A percentile compares a stretch with the other conserved stretches of the same genome.
Evolutionary conservation across 164 flowering plant species (phyloP).

Genomic region (Chimonanthus salicifolius): DNA sequence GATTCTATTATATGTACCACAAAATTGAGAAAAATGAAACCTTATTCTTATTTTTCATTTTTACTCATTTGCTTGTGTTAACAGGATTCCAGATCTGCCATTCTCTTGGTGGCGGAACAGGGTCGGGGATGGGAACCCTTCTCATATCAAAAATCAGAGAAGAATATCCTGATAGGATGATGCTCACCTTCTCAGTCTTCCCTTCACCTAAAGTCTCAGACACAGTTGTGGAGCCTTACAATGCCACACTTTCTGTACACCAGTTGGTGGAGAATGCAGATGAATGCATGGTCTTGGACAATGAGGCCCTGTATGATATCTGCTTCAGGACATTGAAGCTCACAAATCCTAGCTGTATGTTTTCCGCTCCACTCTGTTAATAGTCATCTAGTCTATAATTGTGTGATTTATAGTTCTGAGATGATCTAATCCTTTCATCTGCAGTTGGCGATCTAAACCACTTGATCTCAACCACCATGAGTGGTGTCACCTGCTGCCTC

Average conservation of each 20-base stretch:
- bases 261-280: too few species aligned
- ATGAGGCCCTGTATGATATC: too few species aligned
- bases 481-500: too few species aligned
- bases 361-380: not conserved
- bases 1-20: too few species aligned
- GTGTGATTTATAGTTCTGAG: too few species aligned
- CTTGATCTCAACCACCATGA: slow-evolving; percentile 24
- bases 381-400: not conserved
- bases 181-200: slow-evolving; percentile 18
- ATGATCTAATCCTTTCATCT: not conserved
- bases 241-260: slow-evolving; percentile 2
- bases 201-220: not conserved
- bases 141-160: too few species aligned
- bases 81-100: slow-evolving; percentile 15
- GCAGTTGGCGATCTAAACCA: slow-evolving; percentile 48
- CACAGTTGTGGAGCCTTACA: slow-evolving; percentile 19
- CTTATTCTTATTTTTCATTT: too few species aligned
- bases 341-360: slow-evolving; percentile 19
- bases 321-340: slow-evolving; percentile 9
- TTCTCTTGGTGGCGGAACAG: not conserved
- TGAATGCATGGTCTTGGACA: too few species aligned
- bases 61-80: not conserved
- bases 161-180: slow-evolving; percentile 11
- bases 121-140: too few species aligned
- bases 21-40: too few species aligned